These are phyloP conservation scores for Saccharum officinarum DNA, from an alignment of 176 grass and related monocot genomes.

Conservation along the genomic window DNA sequence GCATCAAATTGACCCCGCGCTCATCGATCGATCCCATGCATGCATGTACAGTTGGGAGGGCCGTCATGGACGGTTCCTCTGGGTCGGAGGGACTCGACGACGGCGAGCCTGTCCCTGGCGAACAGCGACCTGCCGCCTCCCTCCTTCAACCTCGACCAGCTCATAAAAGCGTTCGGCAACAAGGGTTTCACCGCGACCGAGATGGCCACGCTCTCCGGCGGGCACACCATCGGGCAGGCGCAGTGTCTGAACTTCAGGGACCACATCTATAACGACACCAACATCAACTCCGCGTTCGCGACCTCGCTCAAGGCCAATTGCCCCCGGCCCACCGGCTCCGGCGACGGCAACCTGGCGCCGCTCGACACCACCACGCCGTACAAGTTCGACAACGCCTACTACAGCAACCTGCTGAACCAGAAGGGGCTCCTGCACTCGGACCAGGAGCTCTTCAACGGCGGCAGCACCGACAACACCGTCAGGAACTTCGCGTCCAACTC, in stretches of 20 bases:
- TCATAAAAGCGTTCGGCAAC: slow-evolving; percentile 28
- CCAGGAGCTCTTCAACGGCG: slow-evolving; percentile 77
- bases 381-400: slow-evolving; percentile 61
- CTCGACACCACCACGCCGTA: slow-evolving; percentile 47
- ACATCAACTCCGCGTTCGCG: slow-evolving; percentile 48
- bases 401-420: slow-evolving; percentile 51
- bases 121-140: slow-evolving; percentile 50
- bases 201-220: slow-evolving; percentile 78
- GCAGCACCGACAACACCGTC: slow-evolving; percentile 50
- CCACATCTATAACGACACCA: slow-evolving; percentile 71
- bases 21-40: neutral
- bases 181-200: slow-evolving; percentile 54
- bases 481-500: slow-evolving; percentile 43
- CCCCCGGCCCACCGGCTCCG: neutral
- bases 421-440: slow-evolving; percentile 70
- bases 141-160: slow-evolving; percentile 26
- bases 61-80: slow-evolving; percentile 48
- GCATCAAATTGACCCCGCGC: too few relatives aligned
- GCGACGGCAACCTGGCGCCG: slow-evolving; percentile 60
- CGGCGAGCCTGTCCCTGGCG: slow-evolving; percentile 22
- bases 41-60: slow-evolving; percentile 43
- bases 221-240: slow-evolving; percentile 70
- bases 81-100: slow-evolving; percentile 47
- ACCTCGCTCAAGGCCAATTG: slow-evolving; percentile 56
- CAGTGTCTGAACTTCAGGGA: slow-evolving; percentile 51